Conservation (phyloP, 108 stramenopile species). For the Pelagomonas calceolata region DNA sequence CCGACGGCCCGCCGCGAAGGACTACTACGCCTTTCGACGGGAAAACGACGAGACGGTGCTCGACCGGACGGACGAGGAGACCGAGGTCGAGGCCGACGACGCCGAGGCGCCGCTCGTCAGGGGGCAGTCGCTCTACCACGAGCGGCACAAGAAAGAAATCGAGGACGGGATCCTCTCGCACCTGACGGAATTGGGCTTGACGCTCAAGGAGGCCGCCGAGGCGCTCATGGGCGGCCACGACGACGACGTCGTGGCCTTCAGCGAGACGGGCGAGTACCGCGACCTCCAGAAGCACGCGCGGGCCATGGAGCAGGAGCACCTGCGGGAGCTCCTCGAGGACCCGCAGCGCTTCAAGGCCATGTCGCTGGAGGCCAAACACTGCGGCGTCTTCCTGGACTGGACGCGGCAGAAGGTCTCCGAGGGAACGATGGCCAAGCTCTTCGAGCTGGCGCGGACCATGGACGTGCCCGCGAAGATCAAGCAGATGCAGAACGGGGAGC, state of each 20-base stretch:
- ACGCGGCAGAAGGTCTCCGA: conserved; percentile 84
- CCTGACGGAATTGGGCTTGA: not conserved
- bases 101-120: not conserved
- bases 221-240: not conserved
- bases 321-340: conserved; percentile 30
- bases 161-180: not conserved
- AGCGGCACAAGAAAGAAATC: not conserved
- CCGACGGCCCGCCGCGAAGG: no score
- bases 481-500: conserved; percentile 78
- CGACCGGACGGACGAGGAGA: not conserved
- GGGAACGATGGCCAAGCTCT: conserved; percentile 81
- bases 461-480: conserved; percentile 62
- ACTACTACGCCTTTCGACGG: not conserved
- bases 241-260: not conserved
- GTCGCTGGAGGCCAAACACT: conserved; percentile 15
- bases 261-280: conserved; percentile 2
- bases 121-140: not conserved
- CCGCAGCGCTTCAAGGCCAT: conserved; percentile 20
- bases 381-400: conserved; percentile 83
- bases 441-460: conserved; percentile 76
- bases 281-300: conserved; percentile 9
- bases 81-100: not conserved
- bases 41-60: not conserved
- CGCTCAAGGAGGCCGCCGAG: no score
- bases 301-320: conserved; percentile 17